Percentiles rank a stretch among this genome's conserved stretches.
phyloP scores from a whole-genome alignment of 495 filamentous ascomycete species.

The Podospora anserina region DNA sequence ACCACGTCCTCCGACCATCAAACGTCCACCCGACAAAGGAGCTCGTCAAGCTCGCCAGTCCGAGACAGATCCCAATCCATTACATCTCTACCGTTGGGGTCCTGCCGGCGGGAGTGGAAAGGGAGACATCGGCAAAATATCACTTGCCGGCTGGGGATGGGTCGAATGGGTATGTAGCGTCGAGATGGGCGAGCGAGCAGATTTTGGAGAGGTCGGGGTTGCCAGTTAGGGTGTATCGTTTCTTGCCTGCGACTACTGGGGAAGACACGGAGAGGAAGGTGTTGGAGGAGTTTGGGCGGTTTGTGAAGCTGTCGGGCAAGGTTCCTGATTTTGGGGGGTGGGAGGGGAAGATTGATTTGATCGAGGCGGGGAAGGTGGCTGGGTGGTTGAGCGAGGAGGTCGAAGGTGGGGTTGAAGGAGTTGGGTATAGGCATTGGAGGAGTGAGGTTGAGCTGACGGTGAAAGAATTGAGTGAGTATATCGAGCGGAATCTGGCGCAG shows the following conservation, averaged over 20 bases:
- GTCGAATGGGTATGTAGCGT: conserved; percentile 45
- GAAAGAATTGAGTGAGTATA: not conserved
- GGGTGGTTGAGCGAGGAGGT: not conserved
- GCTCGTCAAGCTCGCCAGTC: conserved; percentile 36
- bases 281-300: not conserved
- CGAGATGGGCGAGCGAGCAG: conserved; percentile 55
- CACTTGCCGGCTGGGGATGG: not conserved
- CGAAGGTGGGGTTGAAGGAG: not conserved
- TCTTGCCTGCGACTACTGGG: not conserved
- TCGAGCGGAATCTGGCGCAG: not conserved
- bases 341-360: not conserved
- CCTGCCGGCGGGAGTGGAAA: conserved; percentile 19
- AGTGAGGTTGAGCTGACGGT: not conserved
- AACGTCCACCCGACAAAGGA: conserved; percentile 48
- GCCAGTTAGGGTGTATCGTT: not conserved
- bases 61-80: conserved; percentile 45
- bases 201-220: conserved; percentile 37
- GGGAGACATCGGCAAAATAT: conserved; percentile 23
- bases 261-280: not conserved
- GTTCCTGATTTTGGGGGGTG: not conserved
- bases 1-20: conserved; percentile 35
- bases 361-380: not conserved
- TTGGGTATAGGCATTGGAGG: not conserved
- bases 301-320: conserved; percentile 1
- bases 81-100: conserved; percentile 47